Conservation (phyloP, 441 rosid species). For the Breynia disticha region DNA sequence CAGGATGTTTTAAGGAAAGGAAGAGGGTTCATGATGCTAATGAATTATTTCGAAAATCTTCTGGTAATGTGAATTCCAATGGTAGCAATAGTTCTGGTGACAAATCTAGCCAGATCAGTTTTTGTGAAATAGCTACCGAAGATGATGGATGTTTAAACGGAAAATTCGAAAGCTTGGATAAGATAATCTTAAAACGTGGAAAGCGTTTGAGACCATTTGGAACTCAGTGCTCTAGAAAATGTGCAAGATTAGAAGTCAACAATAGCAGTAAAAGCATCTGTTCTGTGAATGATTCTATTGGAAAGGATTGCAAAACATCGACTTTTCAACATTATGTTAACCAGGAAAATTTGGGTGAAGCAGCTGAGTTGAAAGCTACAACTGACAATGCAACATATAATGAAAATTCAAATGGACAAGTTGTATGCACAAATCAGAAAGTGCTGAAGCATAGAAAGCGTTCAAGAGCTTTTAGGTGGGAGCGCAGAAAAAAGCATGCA, state of each 20-base stretch:
- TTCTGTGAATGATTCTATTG: conserved; percentile 8
- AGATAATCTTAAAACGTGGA: conserved; percentile 15
- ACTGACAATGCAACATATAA: too few species aligned
- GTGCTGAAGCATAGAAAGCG: neutral
- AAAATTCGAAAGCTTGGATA: conserved; percentile 11
- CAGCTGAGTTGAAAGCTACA: neutral
- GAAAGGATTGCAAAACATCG: conserved; percentile 14
- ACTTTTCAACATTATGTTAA: conserved; percentile 14
- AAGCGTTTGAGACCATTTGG: conserved; percentile 40
- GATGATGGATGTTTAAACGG: conserved; percentile 7
- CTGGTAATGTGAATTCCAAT: neutral
- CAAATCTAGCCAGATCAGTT: conserved; percentile 9
- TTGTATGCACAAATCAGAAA: neutral
- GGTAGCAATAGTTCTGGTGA: neutral
- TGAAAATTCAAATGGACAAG: too few species aligned
- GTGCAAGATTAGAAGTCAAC: conserved; percentile 18
- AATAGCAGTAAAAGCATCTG: conserved; percentile 13
- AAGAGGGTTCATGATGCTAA: conserved; percentile 18
- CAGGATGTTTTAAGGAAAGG: conserved; percentile 32
- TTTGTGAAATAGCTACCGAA: conserved; percentile 8
- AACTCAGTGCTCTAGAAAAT: conserved; percentile 36
- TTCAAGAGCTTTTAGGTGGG: conserved; percentile 1
- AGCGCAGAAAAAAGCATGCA: neutral
- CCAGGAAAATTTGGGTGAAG: conserved; percentile 8
- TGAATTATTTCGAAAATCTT: conserved; percentile 21